Conservation (phyloP, 352 stramenopile species). For the Globisporangium carolinianum region DNA sequence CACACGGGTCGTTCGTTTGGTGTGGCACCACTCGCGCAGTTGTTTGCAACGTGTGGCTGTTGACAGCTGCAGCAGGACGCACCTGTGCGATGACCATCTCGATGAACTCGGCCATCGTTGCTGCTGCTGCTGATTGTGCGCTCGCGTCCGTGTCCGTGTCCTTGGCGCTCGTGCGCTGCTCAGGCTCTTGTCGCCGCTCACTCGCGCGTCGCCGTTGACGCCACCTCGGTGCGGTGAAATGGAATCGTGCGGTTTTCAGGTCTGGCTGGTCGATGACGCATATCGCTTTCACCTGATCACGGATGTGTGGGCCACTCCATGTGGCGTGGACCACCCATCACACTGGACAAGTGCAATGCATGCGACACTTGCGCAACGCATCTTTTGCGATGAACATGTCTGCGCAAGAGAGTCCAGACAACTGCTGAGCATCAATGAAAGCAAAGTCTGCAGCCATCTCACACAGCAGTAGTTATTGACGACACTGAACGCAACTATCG, state of each 20-base stretch:
- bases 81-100: conserved; percentile 83
- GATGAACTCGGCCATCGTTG: conserved; percentile 68
- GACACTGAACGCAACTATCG: no score
- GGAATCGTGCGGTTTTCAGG: background rate
- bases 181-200: background rate
- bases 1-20: no score
- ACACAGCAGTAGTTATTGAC: no score
- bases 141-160: background rate
- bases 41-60: background rate
- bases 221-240: background rate
- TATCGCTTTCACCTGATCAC: background rate
- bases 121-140: background rate
- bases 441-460: no score
- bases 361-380: background rate
- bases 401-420: no score
- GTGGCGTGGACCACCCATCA: no score
- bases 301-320: background rate
- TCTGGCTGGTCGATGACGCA: background rate
- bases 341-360: background rate
- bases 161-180: background rate
- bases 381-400: no score
- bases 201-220: background rate
- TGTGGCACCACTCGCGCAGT: background rate
- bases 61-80: conserved; percentile 4
- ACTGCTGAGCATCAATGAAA: no score